Conservation (phyloP, 495 filamentous ascomycete species). For the Hypoxylon fragiforme region DNA sequence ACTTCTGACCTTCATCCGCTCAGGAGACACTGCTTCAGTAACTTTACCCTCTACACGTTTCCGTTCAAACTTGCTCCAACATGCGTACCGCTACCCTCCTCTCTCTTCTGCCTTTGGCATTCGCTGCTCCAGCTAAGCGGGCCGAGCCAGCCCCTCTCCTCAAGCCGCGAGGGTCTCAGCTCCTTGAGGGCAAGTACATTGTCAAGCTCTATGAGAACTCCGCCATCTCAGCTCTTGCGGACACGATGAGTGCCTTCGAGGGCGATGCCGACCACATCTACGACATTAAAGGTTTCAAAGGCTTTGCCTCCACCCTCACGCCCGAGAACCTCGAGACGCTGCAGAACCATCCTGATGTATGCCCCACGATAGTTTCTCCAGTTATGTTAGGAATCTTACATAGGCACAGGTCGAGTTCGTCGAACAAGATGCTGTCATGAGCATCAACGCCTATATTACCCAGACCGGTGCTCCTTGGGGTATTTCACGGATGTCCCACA, state of each 20-base stretch:
- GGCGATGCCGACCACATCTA: slow-evolving; percentile 47
- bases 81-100: slow-evolving; percentile 36
- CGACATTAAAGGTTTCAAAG: slow-evolving; percentile 46
- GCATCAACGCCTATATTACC: slow-evolving; percentile 49
- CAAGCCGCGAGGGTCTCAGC: slow-evolving; percentile 38
- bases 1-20: slow-evolving; percentile 22
- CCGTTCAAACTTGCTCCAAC: slow-evolving; percentile 24
- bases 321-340: slow-evolving; percentile 45
- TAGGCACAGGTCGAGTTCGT: slow-evolving; percentile 53
- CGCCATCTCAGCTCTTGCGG: slow-evolving; percentile 36
- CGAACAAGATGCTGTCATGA: slow-evolving; percentile 54
- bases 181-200: slow-evolving; percentile 58
- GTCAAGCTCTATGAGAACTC: slow-evolving; percentile 57
- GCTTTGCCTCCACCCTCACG: slow-evolving; percentile 47
- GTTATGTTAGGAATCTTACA: slow-evolving; percentile 18
- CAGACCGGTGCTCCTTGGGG: slow-evolving; percentile 64
- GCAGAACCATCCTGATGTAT: slow-evolving; percentile 46
- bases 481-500: slow-evolving; percentile 60
- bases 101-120: slow-evolving; percentile 37
- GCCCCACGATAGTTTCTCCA: slow-evolving; percentile 1
- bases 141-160: slow-evolving; percentile 41
- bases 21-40: slow-evolving; percentile 9
- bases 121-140: slow-evolving; percentile 40
- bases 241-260: slow-evolving; percentile 36
- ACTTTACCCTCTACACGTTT: not conserved